These are phyloP conservation scores for Wolfiporia cocos DNA, from an alignment of 1,284 basidiomycete species.

Conservation along the genomic window DNA sequence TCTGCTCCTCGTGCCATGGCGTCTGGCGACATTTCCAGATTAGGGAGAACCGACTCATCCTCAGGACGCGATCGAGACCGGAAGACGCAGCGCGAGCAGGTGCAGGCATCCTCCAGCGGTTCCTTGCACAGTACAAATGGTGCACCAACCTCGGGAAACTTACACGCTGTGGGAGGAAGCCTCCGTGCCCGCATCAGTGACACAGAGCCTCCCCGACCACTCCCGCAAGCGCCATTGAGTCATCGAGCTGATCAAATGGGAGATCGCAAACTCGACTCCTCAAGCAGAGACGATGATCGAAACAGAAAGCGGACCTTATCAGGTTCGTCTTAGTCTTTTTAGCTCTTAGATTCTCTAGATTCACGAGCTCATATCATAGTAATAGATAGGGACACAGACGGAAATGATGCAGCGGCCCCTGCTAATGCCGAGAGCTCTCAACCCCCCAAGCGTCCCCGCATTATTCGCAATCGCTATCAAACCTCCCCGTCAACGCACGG, in stretches of 20 bases:
- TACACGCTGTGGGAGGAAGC: conserved; percentile 30
- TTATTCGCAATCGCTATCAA: conserved; percentile 39
- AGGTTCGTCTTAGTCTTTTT: conserved; percentile 37
- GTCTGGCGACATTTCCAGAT: conserved; percentile 18
- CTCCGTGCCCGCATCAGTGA: conserved; percentile 64
- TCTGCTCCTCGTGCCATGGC: conserved; percentile 70
- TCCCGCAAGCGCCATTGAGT: conserved; percentile 33
- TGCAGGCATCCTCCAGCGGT: no score
- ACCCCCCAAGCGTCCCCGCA: conserved; percentile 29
- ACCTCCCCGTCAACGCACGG: conserved; percentile 25
- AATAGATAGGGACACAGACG: conserved; percentile 47
- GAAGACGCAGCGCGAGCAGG: conserved; percentile 17
- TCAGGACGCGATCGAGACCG: conserved; percentile 23
- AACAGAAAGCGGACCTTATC: conserved; percentile 65
- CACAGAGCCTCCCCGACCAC: conserved; percentile 38
- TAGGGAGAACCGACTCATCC: conserved; percentile 15
- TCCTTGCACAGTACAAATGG: no score
- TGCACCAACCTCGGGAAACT: conserved; percentile 5
- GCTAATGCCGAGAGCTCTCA: conserved; percentile 18
- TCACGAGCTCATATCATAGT: conserved; percentile 3
- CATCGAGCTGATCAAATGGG: conserved; percentile 32
- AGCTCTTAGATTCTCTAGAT: neutral
- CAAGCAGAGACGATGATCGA: conserved; percentile 50
- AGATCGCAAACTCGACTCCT: conserved; percentile 10
- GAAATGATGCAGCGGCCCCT: conserved; percentile 24